These are phyloP conservation scores for Epichloe elymi DNA, from an alignment of 2,329 filamentous ascomycete genomes.

Conservation along the genomic window DNA sequence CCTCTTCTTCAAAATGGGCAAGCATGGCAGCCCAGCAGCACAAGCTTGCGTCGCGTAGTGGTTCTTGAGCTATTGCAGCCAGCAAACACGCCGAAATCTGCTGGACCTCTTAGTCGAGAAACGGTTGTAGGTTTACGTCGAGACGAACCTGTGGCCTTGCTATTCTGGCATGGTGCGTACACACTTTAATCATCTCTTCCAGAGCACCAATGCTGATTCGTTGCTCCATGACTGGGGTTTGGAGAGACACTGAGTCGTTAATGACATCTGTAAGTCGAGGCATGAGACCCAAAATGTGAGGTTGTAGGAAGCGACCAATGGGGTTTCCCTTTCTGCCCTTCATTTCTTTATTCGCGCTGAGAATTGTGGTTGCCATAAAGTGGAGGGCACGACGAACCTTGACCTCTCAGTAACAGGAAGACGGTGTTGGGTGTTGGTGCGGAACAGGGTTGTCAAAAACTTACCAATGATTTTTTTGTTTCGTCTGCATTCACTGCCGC, in stretches of 20 bases:
- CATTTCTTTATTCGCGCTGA: constrained; percentile 25
- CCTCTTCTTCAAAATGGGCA: constrained; percentile 58
- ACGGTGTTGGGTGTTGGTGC: neutral
- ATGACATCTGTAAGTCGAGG: constrained; percentile 67
- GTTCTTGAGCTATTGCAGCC: constrained; percentile 61
- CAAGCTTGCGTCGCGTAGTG: constrained; percentile 68
- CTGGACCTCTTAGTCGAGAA: constrained; percentile 1
- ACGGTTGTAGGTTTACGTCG: neutral
- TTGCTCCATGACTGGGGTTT: constrained; percentile 52
- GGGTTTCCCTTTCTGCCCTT: constrained; percentile 40
- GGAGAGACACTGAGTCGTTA: constrained; percentile 47
- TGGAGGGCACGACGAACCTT: constrained; percentile 36
- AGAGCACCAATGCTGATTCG: constrained; percentile 68
- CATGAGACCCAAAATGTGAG: constrained; percentile 77
- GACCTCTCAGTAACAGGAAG: neutral
- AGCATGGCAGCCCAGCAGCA: constrained; percentile 75
- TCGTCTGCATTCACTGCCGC: constrained; percentile 56
- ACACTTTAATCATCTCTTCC: constrained; percentile 73
- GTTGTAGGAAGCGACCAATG: constrained; percentile 64
- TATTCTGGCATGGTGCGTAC: constrained; percentile 57
- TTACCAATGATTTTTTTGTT: constrained; percentile 42
- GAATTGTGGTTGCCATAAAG: constrained; percentile 30
- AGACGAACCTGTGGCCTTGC: constrained; percentile 68
- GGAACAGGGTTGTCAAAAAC: constrained; percentile 13
- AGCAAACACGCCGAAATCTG: constrained; percentile 87